Percentiles rank a stretch among this genome's conserved stretches.
Conservation (phyloP, 192 early-diverging fungal genomes). For the Dissophora globulifera region DNA sequence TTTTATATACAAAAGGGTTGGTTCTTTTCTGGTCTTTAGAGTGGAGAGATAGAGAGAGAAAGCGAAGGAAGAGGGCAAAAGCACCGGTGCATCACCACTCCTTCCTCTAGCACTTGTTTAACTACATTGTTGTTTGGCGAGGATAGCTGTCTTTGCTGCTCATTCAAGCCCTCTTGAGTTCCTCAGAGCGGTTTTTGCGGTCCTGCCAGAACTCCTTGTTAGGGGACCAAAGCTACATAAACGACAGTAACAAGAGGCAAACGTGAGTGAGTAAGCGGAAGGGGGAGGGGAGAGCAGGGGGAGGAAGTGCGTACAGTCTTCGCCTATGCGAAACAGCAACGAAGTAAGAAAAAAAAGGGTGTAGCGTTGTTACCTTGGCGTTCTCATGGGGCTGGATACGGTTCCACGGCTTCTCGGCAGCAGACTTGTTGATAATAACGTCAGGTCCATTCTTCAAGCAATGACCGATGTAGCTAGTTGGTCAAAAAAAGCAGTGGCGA, state of each 20-base stretch:
- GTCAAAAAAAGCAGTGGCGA: background rate
- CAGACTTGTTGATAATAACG: conserved; percentile 53
- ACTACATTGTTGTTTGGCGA: no score
- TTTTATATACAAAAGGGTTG: conserved; percentile 19
- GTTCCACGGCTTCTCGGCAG: conserved; percentile 50
- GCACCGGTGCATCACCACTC: no score
- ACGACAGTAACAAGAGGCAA: no score
- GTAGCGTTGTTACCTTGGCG: conserved; percentile 35
- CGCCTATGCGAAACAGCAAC: background rate
- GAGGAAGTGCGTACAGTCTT: background rate
- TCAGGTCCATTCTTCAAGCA: conserved; percentile 49
- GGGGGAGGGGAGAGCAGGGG: conserved; percentile 1
- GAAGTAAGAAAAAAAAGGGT: background rate
- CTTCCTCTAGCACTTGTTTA: no score
- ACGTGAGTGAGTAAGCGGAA: background rate
- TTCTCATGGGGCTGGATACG: conserved; percentile 55
- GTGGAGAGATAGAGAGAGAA: conserved; percentile 20
- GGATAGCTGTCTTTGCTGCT: no score
- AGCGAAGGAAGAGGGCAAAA: background rate
- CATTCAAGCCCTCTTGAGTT: conserved; percentile 26
- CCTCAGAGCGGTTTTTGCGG: conserved; percentile 25
- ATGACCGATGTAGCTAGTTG: conserved; percentile 47
- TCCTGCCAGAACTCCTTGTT: conserved; percentile 54
- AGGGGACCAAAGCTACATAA: conserved; percentile 49
- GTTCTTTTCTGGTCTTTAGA: conserved; percentile 13